Evolutionary conservation across 805 yeast genomes (phyloP).

Genomic region (Kuraishia cidri): DNA sequence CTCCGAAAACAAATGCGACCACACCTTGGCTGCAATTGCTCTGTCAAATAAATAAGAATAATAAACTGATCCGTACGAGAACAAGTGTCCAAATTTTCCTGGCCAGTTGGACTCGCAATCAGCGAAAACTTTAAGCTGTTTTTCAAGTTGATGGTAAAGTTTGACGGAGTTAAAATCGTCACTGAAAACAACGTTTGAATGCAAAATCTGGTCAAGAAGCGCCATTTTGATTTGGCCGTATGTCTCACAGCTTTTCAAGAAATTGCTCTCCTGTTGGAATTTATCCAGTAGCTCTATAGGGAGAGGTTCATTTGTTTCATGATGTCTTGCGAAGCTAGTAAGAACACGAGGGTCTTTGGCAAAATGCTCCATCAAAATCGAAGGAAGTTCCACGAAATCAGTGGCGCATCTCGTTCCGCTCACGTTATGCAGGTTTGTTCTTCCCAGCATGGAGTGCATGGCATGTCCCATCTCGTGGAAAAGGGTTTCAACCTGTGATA

Average conservation of each 20-base stretch:
- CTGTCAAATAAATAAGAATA: slow-evolving; percentile 88
- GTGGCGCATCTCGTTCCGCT: slow-evolving; percentile 94
- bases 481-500: slow-evolving; percentile 82
- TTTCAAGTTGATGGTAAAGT: slow-evolving; percentile 61
- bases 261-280: slow-evolving; percentile 40
- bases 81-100: slow-evolving; percentile 88
- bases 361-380: slow-evolving; percentile 93
- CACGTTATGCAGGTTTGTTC: slow-evolving; percentile 82
- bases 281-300: slow-evolving; percentile 39
- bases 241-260: slow-evolving; percentile 61
- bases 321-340: slow-evolving; percentile 62
- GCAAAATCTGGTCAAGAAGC: slow-evolving; percentile 74
- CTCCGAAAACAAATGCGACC: slow-evolving; percentile 60
- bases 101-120: slow-evolving; percentile 79
- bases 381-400: slow-evolving; percentile 94
- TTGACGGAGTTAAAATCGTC: slow-evolving; percentile 45
- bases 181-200: slow-evolving; percentile 31
- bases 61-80: slow-evolving; percentile 90
- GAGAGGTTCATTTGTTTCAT: slow-evolving; percentile 54
- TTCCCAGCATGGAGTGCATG: slow-evolving; percentile 93
- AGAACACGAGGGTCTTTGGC: slow-evolving; percentile 77
- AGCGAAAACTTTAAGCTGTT: slow-evolving; percentile 48
- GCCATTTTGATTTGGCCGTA: slow-evolving; percentile 90
- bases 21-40: slow-evolving; percentile 82
- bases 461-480: slow-evolving; percentile 99